Base-by-base conservation (phyloP, 768 basidiomycete species). In the Boletus rufocinnamomeus region DNA sequence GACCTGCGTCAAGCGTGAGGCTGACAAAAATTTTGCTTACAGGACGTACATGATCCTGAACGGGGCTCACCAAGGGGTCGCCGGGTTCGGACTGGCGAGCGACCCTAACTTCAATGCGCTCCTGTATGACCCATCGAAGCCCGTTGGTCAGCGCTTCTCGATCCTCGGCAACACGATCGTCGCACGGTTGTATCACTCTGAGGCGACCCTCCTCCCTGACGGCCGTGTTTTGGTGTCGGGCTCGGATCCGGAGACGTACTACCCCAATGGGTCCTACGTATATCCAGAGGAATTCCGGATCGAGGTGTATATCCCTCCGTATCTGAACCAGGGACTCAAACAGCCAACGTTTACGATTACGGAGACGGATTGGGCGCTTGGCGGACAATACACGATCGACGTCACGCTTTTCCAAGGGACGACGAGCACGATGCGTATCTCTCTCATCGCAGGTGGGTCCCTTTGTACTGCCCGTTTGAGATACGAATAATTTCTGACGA, bases 291-390 rank as follows among this genome's bases (percentile, higher is more conserved):
- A 95, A 68, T 88, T 91, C 73, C 82, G 93, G 16, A 82, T 82
- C 61, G 80, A 89, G 69, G 85, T 88, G 30, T 97, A 96, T 75
- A 82, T 89, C 64, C 96, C 96, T 7, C 91, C 90, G n/a, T 98
- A 96, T 73, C 81, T 93, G 59, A 84, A 75, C 60, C 73, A 82
- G 61, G 88, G 88, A 10, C 73, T 79, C 60, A 70, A 63, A 5
- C 88, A 87, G 57, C 94, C 89, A 0, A 76, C 72, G 44, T 88
- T 85, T 69, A 84, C 77, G 27, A 77, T 90, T 44, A 63, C 77
- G 1, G 68, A 77, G n/a, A n/a, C n/a, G n/a, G n/a, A n/a, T n/a
- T n/a, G n/a, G n/a, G n/a, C n/a, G n/a, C n/a, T n/a, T n/a, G 56
- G 82, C 0, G 78, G 79, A 14, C 69, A 70, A n/a, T 84, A 84